Evolutionary conservation across 2,329 filamentous ascomycete genomes (phyloP), one percentile per base, ranked within the genome.

Genomic region (Fusarium brevicatenulatum): DNA sequence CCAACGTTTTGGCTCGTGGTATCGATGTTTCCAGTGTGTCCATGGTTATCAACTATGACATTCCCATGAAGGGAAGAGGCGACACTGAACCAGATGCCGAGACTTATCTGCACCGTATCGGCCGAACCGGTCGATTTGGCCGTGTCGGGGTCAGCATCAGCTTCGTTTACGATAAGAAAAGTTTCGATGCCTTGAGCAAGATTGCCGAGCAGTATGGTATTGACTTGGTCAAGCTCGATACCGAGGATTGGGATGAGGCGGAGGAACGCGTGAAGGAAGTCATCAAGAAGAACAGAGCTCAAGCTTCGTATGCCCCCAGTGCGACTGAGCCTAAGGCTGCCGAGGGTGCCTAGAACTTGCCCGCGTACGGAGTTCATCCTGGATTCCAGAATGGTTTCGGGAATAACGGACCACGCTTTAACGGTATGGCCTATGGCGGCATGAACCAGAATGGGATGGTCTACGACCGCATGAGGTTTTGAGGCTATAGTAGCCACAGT

Each of bases 1-100:
- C 96, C 76, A 99, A 99, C 79, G 95, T 99, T 42, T 89, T 99
- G 66, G 93, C 96, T 13, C 95, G 96, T 80, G 96, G 96, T 80
- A 98, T 99, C 78, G 96, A 99, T 79, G 89, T 91, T 85, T 98
- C 80, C 83, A 97, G 84, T 34, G 96, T 99, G 19, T 97, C 95
- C 15, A 96, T 99, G 92, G 96, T 99, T 60, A 95, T 99, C 86
- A 99, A 99, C 86, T 99, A 99, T 83, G 92, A 94, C 76, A 92
- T 94, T 65, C 92, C 92, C 30, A 93, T 92, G 86, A 92, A 92
- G 79, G 91, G 92, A 44, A 84, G 88, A 37, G 91, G 92, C 23
- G 95, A 98, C 76, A 87, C 88, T 34, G 93, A 96, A 83, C 93
- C 95, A 19, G 96, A 99, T 80, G 91, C 91, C 52, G 95, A 98